Percentiles rank a stretch among this genome's conserved stretches.
phyloP scores from a whole-genome alignment of 306 rosid species.

The Medicago ruthenica region DNA sequence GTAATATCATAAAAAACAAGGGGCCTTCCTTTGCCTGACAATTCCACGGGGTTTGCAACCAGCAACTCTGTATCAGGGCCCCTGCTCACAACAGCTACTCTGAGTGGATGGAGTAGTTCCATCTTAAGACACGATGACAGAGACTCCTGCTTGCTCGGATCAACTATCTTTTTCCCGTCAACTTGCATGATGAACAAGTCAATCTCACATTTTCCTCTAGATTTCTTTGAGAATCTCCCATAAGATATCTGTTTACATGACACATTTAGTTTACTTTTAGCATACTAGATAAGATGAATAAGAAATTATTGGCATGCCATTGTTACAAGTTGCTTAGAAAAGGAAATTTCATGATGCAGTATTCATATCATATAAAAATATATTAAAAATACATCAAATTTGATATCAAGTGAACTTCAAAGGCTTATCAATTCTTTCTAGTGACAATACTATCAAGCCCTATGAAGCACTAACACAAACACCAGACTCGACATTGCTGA shows the following conservation, averaged over 20 bases:
- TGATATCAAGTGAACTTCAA: background rate
- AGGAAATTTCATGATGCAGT: background rate
- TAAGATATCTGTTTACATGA: constrained; percentile 78
- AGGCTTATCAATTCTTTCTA: constrained; percentile 4
- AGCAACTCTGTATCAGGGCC: constrained; percentile 90
- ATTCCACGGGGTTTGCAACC: constrained; percentile 92
- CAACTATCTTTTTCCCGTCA: constrained; percentile 90
- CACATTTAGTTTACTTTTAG: constrained; percentile 33
- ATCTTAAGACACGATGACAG: constrained; percentile 68
- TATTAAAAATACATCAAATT: background rate
- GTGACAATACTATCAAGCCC: background rate
- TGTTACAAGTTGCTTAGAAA: constrained; percentile 1
- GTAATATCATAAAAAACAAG: constrained; percentile 93
- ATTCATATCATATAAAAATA: too few relatives aligned
- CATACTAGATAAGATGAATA: constrained; percentile 4
- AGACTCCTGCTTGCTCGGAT: constrained; percentile 71
- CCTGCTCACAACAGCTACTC: constrained; percentile 74
- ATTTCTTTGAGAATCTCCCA: constrained; percentile 73
- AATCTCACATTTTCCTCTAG: constrained; percentile 73
- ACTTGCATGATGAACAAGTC: constrained; percentile 93
- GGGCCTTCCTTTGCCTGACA: constrained; percentile 93
- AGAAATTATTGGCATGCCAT: background rate
- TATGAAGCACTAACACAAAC: background rate
- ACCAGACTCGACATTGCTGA: background rate
- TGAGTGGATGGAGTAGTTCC: constrained; percentile 81